Evolutionary conservation across 192 early-diverging fungal species (phyloP).

Genomic region (Mortierella alpina): DNA sequence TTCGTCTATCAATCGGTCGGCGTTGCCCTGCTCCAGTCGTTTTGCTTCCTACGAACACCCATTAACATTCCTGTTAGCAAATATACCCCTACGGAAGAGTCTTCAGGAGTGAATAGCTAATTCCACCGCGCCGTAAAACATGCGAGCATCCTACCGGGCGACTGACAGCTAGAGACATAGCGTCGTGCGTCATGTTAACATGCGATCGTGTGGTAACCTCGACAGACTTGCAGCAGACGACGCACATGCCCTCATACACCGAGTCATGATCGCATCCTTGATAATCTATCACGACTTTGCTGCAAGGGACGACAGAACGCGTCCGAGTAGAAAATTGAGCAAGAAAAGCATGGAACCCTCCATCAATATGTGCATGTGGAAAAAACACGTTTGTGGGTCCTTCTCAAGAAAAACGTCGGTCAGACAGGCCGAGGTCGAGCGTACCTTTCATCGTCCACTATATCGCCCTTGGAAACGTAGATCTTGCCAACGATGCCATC

Average conservation of each 20-base stretch:
- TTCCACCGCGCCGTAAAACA: no score
- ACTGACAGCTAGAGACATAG: slow-evolving; percentile 40
- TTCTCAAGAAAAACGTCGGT: background rate
- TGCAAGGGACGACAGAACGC: background rate
- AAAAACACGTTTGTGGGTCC: background rate
- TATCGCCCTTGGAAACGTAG: slow-evolving; percentile 19
- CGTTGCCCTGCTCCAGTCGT: slow-evolving; percentile 75
- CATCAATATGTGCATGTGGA: background rate
- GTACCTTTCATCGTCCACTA: slow-evolving; percentile 22
- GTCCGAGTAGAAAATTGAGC: background rate
- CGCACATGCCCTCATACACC: slow-evolving; percentile 32
- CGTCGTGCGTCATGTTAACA: slow-evolving; percentile 46
- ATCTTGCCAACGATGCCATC: slow-evolving; percentile 24
- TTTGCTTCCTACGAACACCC: slow-evolving; percentile 68
- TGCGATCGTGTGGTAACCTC: slow-evolving; percentile 6
- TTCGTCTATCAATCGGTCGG: slow-evolving; percentile 69
- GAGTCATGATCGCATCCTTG: slow-evolving; percentile 45
- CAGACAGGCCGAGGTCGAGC: background rate
- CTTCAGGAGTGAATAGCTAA: no score
- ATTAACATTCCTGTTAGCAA: no score
- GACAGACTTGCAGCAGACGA: slow-evolving; percentile 25
- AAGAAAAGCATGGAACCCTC: background rate
- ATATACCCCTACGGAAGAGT: no score
- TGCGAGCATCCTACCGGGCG: slow-evolving; percentile 12
- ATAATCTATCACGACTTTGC: slow-evolving; percentile 25